Evolutionary conservation across 768 basidiomycete genomes (phyloP).

Genomic region (Lactifluus volemus): DNA sequence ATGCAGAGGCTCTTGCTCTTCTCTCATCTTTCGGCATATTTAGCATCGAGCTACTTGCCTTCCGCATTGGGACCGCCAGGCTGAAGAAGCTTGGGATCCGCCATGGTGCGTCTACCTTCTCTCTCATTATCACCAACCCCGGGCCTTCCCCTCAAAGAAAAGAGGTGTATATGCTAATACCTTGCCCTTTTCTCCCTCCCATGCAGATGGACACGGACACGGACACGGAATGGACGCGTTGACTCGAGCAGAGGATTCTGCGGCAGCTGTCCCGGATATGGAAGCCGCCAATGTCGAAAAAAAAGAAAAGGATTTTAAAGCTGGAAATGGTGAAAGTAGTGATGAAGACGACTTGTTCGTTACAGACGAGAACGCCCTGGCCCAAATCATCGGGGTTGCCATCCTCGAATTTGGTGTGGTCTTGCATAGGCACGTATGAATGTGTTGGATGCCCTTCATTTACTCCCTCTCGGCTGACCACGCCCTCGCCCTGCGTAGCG

Average conservation of each 20-base stretch:
- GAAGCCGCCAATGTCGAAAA: background rate
- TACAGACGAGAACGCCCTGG: slow-evolving; percentile 26
- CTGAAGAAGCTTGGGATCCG: slow-evolving; percentile 55
- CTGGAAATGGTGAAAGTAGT: slow-evolving; percentile 22
- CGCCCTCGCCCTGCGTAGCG: slow-evolving; percentile 30
- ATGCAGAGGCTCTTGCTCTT: slow-evolving; percentile 73
- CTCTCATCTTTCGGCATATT: slow-evolving; percentile 78
- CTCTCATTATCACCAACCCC: background rate
- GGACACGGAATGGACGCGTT: slow-evolving; percentile 37
- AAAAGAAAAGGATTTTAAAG: background rate
- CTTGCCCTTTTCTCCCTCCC: background rate
- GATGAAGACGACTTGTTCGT: slow-evolving; percentile 28
- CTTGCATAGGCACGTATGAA: slow-evolving; percentile 52
- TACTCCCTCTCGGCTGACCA: background rate
- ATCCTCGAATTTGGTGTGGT: slow-evolving; percentile 94
- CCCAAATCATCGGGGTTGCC: slow-evolving; percentile 79
- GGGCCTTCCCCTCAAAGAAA: no score
- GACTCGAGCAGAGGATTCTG: slow-evolving; percentile 42
- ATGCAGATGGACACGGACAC: slow-evolving; percentile 60
- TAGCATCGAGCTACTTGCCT: slow-evolving; percentile 76
- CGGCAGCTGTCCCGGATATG: background rate
- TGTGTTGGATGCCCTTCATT: background rate
- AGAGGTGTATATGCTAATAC: background rate
- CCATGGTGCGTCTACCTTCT: slow-evolving; percentile 40
- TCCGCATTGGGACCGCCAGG: slow-evolving; percentile 75